Evolutionary conservation across 129 eudicot species (phyloP), one percentile per base, ranked within the genome.

Genomic region (Smallanthus sonchifolius): DNA sequence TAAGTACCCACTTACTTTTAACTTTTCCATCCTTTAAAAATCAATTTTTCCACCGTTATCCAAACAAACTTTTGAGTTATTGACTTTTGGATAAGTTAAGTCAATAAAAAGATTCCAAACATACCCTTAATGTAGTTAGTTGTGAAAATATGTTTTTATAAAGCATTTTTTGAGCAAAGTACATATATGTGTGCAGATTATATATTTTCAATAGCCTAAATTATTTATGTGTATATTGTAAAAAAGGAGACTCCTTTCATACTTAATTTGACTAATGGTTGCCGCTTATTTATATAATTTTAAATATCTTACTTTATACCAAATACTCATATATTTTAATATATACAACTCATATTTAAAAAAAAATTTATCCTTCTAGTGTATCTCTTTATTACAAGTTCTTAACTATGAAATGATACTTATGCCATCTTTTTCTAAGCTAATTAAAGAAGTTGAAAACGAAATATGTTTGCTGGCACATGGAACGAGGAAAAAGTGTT

Each of bases 401-500:
- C 30, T 24, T 48, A 48, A 48, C 2, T 48, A 48, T 14, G 17
- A 17, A 6, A 52, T 52, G 45, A 42, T 42, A 11, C 0, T 10
- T 42, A 9, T 42, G 45, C 2, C 45, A 2, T 42, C 3, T 42
- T 40, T 42, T 42, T 0, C 2, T 24, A 24, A 24, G 30, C 30
- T 24, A 0, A 24, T 54, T 54, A 54, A 19, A 54, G 13, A 8
- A 20, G 3, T 24, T 7, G 60, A 17, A 72, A 17, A 63, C 0
- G 3, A 34, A 35, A 39, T 32, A 32, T 28, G 48, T 34, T 17
- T 19, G 24, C 42, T 69, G 81, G 81, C 81, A 77, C 70, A 69
- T 77, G 70, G 37, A 77, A 57, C 68, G 49, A 77, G 73, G 75
- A 62, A 61, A 17, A 59, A 45, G 51, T 17, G 69, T 17, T 68